These are phyloP conservation scores for Xylariaceae sp. DNA, from an alignment of 2,329 filamentous ascomycete genomes.

Conservation along the genomic window DNA sequence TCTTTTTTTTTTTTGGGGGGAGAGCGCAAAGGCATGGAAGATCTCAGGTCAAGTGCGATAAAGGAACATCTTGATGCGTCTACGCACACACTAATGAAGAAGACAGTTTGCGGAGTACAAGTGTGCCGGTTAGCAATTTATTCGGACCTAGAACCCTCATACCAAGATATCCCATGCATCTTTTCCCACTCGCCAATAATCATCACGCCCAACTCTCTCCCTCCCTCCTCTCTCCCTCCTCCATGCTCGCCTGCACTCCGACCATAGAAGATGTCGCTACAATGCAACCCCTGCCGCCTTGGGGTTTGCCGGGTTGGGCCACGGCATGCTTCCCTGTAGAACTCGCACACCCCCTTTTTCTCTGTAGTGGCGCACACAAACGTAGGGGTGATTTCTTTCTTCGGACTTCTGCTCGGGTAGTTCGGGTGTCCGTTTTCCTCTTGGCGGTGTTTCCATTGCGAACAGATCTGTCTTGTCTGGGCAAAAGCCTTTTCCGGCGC, in stretches of 20 bases:
- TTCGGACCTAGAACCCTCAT: neutral
- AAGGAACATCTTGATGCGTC: neutral
- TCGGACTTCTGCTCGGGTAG: constrained; percentile 11
- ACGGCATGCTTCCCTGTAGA: constrained; percentile 6
- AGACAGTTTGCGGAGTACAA: neutral
- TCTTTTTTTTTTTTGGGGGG: neutral
- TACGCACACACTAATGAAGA: neutral
- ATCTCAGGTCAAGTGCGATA: constrained; percentile 1
- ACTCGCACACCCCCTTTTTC: constrained; percentile 5
- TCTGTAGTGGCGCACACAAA: neutral
- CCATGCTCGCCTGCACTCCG: constrained; percentile 4
- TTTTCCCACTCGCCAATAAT: neutral
- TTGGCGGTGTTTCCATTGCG: constrained; percentile 13
- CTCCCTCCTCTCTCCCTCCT: neutral
- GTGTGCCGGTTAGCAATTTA: neutral
- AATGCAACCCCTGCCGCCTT: neutral
- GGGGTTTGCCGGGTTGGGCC: constrained; percentile 4
- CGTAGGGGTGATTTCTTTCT: constrained; percentile 1
- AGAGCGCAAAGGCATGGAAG: neutral
- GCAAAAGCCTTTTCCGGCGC: constrained; percentile 5
- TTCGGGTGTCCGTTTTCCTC: constrained; percentile 5
- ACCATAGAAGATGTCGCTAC: neutral
- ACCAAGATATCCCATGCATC: neutral
- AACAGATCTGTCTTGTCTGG: constrained; percentile 4
- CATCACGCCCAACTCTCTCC: neutral